These are phyloP conservation scores for Scenedesmus sp. DNA, from an alignment of 163 green algal genomes.

Conservation along the genomic window DNA sequence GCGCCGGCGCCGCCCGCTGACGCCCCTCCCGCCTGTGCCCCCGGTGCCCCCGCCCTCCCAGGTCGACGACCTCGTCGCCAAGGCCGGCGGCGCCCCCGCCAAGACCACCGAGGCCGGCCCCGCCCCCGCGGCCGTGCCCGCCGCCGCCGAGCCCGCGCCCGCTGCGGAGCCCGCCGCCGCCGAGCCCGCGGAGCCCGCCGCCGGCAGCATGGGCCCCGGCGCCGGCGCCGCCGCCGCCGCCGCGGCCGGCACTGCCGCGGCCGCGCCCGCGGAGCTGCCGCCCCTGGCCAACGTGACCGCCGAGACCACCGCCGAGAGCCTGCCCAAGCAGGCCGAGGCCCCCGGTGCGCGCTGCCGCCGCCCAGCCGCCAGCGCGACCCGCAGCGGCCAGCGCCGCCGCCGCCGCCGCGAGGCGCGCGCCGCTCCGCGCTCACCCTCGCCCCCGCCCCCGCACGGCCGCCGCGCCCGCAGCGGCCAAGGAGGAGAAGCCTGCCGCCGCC, in stretches of 20 bases:
- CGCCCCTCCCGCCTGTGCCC: not conserved
- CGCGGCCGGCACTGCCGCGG: not conserved
- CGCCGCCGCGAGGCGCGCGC: not conserved
- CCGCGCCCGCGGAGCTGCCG: slow-evolving; percentile 1
- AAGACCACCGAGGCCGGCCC: not conserved
- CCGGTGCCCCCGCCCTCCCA: too few species aligned
- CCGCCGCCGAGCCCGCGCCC: not conserved
- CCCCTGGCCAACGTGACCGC: slow-evolving; percentile 30
- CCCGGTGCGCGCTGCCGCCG: not conserved
- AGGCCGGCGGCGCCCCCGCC: not conserved
- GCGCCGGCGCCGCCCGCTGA: not conserved
- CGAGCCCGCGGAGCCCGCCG: not conserved
- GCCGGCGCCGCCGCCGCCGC: slow-evolving; percentile 12
- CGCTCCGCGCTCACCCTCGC: not conserved
- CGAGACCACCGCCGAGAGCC: not conserved
- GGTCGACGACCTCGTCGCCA: not conserved
- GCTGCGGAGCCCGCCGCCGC: not conserved
- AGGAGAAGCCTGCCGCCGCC: not conserved
- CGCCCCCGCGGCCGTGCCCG: not conserved
- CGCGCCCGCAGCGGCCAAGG: not conserved
- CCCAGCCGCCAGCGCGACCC: not conserved
- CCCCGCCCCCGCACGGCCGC: not conserved
- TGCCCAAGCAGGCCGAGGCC: slow-evolving; percentile 9
- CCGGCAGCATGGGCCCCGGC: not conserved
- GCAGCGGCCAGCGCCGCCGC: not conserved